Conservation (phyloP, 2,329 filamentous ascomycete species). For the Fusarium sp. region DNA sequence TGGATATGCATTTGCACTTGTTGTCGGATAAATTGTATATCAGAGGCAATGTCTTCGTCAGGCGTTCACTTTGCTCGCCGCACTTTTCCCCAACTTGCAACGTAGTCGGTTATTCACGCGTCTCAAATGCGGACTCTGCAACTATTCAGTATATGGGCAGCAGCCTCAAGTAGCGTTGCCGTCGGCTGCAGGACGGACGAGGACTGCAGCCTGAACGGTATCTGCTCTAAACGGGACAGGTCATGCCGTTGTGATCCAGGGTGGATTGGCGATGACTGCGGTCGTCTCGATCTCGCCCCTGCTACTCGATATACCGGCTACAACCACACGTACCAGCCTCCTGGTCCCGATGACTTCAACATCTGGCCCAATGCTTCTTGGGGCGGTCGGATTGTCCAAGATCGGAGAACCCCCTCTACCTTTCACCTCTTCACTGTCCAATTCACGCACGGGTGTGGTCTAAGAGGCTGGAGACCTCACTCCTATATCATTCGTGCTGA, state of each 20-base stretch:
- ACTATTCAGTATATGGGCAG: background rate
- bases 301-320: constrained; percentile 54
- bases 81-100: too few relatives aligned
- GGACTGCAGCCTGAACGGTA: constrained; percentile 46
- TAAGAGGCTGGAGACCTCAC: constrained; percentile 58
- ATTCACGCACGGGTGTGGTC: constrained; percentile 56
- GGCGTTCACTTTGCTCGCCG: too few relatives aligned
- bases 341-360: constrained; percentile 21
- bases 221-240: constrained; percentile 28
- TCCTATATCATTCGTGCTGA: constrained; percentile 57
- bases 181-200: constrained; percentile 36
- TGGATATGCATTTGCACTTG: too few relatives aligned
- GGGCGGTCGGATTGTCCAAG: constrained; percentile 58
- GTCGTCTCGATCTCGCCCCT: constrained; percentile 55
- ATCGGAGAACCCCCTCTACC: constrained; percentile 48
- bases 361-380: constrained; percentile 54
- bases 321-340: constrained; percentile 55
- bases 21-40: too few relatives aligned
- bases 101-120: too few relatives aligned
- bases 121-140: background rate
- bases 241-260: constrained; percentile 51
- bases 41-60: too few relatives aligned
- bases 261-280: constrained; percentile 56
- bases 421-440: constrained; percentile 59
- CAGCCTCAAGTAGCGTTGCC: background rate